Base-by-base conservation (phyloP, 257 asterid genomes). In the Penstemon eatonii region DNA sequence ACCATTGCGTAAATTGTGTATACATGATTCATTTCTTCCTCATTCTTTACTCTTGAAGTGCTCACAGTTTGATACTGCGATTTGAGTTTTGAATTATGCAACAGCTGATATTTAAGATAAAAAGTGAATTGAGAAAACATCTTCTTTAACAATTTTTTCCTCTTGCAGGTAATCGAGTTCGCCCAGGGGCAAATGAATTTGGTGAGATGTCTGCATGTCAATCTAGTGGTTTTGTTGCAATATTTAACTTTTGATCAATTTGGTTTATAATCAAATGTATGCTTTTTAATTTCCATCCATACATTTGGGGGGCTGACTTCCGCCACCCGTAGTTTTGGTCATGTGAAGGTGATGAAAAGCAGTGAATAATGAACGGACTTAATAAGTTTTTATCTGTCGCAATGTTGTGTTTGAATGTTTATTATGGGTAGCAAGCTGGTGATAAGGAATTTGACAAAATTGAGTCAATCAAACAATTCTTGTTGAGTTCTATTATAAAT, bases 151-250 rank as follows among this genome's bases (percentile, higher is more conserved):
- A 60, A 44, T 9, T 55, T 37, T 66, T 60, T 59, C 52, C 4
- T 45, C 59, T 19, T 76, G 79, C 81, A 80, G 84, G 76, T 51
- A 43, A 68, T 65, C 59, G 5, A 72, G 74, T 75, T 52, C 72
- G 63, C 72, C 68, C 40, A 62, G 65, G 36, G 65, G 60, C 64
- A 38, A 51, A 67, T 41, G 72, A 56, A 41, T 61, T 66, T 36
- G 58, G 62, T 42, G 68, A 63, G 61, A 41, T 72, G 46, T 72
- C 69, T 57, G 75, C 72, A 62, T 67, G 75, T 4, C 59, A 39
- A 59, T 72, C 79, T 60, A 70, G 76, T 76, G 76, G 65, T 75
- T 76, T 60, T 68, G 74, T 73, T 73, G 67, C 69, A 60, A 45
- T 65, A 52, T 58, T 60, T 55, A 60, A 67, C 73, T 60, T 72